phyloP scores from a whole-genome alignment of 2,329 filamentous ascomycete species.

The Cladosporium sp. region DNA sequence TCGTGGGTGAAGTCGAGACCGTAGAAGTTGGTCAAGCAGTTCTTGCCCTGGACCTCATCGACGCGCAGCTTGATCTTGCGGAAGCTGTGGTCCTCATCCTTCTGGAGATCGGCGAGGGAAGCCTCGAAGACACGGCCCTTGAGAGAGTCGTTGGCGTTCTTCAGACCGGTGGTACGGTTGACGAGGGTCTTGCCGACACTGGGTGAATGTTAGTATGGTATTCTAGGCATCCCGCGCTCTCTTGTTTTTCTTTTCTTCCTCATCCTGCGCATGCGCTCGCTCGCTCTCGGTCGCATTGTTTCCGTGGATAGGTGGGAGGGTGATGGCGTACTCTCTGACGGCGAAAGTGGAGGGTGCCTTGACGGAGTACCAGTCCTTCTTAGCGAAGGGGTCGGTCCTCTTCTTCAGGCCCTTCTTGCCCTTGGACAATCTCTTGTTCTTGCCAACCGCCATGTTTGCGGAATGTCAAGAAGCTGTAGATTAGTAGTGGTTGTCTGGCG shows the following conservation, averaged over 20 bases:
- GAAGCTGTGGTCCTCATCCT: constrained; percentile 99
- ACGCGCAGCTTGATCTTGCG: constrained; percentile 99
- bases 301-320: constrained; percentile 20
- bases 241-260: constrained; percentile 10
- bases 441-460: constrained; percentile 71
- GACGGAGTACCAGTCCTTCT: constrained; percentile 99
- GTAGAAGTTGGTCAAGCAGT: constrained; percentile 99
- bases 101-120: constrained; percentile 97
- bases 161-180: constrained; percentile 98
- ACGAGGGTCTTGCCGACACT: constrained; percentile 99
- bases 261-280: not conserved
- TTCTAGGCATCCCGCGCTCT: constrained; percentile 17
- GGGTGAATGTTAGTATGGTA: constrained; percentile 41
- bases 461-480: constrained; percentile 21
- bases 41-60: constrained; percentile 99
- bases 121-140: constrained; percentile 99
- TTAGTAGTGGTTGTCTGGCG: constrained; percentile 20
- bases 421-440: constrained; percentile 99
- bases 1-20: constrained; percentile 99
- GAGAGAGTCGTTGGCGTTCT: constrained; percentile 99
- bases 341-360: constrained; percentile 98
- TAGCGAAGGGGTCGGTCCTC: constrained; percentile 96
- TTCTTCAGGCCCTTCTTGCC: constrained; percentile 99
- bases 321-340: constrained; percentile 81
- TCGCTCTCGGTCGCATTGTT: constrained; percentile 14